phyloP scores from a whole-genome alignment of 257 asterid species.

The Voacanga thouarsii region DNA sequence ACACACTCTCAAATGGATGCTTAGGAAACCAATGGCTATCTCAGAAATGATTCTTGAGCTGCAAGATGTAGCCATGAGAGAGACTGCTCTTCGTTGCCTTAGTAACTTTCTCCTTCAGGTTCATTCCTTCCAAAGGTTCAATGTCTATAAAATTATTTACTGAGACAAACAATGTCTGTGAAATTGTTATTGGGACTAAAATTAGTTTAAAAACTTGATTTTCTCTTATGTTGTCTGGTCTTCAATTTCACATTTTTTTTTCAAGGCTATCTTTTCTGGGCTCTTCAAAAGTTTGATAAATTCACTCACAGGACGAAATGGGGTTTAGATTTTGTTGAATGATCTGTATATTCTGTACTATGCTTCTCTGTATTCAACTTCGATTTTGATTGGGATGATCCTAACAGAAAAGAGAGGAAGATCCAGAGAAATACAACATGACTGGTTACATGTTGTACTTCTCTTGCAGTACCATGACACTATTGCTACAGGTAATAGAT shows the following conservation, averaged over 20 bases:
- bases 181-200: background rate
- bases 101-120: background rate
- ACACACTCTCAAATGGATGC: background rate
- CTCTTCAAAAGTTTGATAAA: too few relatives aligned
- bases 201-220: too few relatives aligned
- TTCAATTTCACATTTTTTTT: too few relatives aligned
- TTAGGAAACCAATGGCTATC: background rate
- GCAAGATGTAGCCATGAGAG: background rate
- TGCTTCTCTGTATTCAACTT: too few relatives aligned
- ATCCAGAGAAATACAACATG: background rate
- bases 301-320: background rate
- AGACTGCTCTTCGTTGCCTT: background rate
- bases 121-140: background rate
- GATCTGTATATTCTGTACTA: background rate
- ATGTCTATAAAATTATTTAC: background rate
- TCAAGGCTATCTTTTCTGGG: too few relatives aligned
- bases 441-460: background rate
- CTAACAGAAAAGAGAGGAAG: background rate
- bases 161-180: background rate
- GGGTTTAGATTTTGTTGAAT: background rate
- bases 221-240: too few relatives aligned
- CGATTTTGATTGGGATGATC: background rate
- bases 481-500: background rate
- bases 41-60: background rate
- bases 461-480: background rate